Evolutionary conservation across 2,329 filamentous ascomycete species (phyloP), one percentile per base, ranked within the genome.

Genomic region (Neopestalotiopsis rosae): DNA sequence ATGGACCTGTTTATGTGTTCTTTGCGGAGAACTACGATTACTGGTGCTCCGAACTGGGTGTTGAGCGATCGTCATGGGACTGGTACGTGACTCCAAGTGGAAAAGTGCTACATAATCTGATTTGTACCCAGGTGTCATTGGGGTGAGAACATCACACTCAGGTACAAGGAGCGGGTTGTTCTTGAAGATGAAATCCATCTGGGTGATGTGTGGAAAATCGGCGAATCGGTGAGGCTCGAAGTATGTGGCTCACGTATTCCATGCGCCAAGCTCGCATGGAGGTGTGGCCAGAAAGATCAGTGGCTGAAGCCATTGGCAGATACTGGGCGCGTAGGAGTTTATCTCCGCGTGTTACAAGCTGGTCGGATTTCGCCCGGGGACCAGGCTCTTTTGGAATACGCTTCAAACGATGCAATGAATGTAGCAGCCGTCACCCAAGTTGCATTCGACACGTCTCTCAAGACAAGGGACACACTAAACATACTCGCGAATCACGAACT

Each of bases 1-100:
- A 75, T 42, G 74, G 74, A 2, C 73, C 72, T 1, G 72, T 76
- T 14, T 75, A 74, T 42, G 68, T 71, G 10, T 72, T 71, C 66
- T 74, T 75, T 20, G 72, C 71, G 13, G 74, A 76, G 67, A 70
- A 75, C 56, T 76, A 76, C 65, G 74, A 75, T 59, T 70, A 75
- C 52, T 76, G 74, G 74, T 72, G 70, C 34, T 24, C 68, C 9
- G 58, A 75, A 59, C 69, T 75, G 12, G 71, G 69, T 24, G 68
- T 74, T 28, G 71, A 73, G 20, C 69, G 69, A 30, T 52, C 61
- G 4, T 61, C 69, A 28, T 75, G 72, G 74, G 69, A 66, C 38
- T 75, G 71, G 71, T 62, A 62, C 30, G 59, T 17, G 24, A 34
- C 17, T 38, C 32, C 2, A 40, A 28, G 24, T 4, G n/a, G 12